Percentiles rank a stretch among this genome's conserved stretches.
Conservation (phyloP, 345 rosid species). For the Gossypium bickii region DNA sequence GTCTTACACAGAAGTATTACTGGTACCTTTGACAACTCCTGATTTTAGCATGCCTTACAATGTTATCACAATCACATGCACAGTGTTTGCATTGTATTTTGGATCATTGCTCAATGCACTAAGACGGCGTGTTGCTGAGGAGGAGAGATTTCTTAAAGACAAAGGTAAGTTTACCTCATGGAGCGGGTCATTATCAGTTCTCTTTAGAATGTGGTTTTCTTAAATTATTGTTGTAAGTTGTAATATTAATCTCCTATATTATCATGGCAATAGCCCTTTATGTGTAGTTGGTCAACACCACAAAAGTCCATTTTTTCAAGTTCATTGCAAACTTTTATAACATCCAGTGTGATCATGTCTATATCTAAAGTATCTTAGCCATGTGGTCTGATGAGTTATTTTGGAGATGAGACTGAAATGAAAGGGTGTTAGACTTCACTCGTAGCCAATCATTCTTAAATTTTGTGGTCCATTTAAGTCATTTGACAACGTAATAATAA, state of each 20-base stretch:
- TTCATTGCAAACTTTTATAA: neutral
- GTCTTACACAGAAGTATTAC: slow-evolving; percentile 85
- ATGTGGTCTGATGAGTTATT: neutral
- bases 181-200: neutral
- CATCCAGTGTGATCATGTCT: neutral
- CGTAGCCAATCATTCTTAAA: neutral
- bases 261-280: neutral
- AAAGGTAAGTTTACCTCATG: slow-evolving; percentile 46
- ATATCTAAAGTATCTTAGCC: neutral
- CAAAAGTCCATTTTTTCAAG: slow-evolving; percentile 7
- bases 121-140: slow-evolving; percentile 64
- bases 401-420: neutral
- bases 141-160: slow-evolving; percentile 68
- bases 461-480: neutral
- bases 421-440: neutral
- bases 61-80: slow-evolving; percentile 92
- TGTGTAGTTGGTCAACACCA: slow-evolving; percentile 3
- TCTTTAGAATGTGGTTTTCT: neutral
- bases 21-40: slow-evolving; percentile 90
- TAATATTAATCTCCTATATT: neutral
- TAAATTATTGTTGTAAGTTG: neutral
- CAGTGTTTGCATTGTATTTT: slow-evolving; percentile 81
- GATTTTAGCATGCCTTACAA: slow-evolving; percentile 99
- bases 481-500: neutral
- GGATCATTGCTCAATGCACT: slow-evolving; percentile 90